A percentile compares a stretch with the other conserved stretches of the same genome.
These are phyloP conservation scores for Colletotrichum tabaci DNA, from an alignment of 2,329 filamentous ascomycete species.

Conservation along the genomic window DNA sequence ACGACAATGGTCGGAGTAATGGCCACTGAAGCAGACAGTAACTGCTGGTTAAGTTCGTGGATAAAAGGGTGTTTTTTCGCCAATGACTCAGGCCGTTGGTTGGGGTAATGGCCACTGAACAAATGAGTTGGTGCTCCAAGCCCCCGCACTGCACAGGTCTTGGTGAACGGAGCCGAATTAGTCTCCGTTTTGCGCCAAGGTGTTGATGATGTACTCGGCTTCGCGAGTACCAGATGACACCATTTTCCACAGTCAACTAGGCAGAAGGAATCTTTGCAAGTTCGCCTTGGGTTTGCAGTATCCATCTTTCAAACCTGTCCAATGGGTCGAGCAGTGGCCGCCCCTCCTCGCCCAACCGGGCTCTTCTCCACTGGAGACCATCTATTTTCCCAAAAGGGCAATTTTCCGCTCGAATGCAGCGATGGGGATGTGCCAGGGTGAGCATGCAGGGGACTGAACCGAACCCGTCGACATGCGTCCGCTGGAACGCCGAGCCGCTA, in stretches of 20 bases:
- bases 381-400: slow-evolving; percentile 39
- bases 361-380: slow-evolving; percentile 7
- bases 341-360: neutral
- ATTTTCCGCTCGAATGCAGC: slow-evolving; percentile 17
- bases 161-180: neutral
- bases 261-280: slow-evolving; percentile 36
- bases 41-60: too few species aligned
- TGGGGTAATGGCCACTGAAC: neutral
- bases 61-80: too few species aligned
- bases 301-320: neutral
- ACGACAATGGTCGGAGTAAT: neutral
- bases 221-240: slow-evolving; percentile 3
- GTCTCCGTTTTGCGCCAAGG: neutral
- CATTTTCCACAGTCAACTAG: slow-evolving; percentile 18
- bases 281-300: neutral
- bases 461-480: slow-evolving; percentile 12
- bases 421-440: slow-evolving; percentile 12
- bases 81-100: too few species aligned
- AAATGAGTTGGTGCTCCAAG: neutral
- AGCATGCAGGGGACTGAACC: slow-evolving; percentile 22
- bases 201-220: neutral
- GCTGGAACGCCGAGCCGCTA: slow-evolving; percentile 25
- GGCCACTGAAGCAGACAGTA: neutral
- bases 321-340: slow-evolving; percentile 4
- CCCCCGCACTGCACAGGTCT: neutral